Base-by-base conservation (phyloP, 2,329 filamentous ascomycete genomes). In the Colletotrichum musae region DNA sequence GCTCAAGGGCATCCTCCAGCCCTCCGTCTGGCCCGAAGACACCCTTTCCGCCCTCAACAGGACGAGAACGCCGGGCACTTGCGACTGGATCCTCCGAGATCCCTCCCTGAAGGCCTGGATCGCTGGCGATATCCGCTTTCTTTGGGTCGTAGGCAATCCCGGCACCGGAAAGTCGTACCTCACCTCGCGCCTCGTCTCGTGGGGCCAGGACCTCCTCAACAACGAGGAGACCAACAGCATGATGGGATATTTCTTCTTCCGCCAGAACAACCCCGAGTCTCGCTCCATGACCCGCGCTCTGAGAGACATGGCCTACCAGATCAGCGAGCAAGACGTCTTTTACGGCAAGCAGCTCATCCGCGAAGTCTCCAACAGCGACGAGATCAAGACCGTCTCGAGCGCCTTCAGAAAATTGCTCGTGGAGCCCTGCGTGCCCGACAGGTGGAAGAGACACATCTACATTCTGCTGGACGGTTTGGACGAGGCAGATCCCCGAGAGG, bases 171-270 rank as follows among this genome's bases (percentile, higher is more conserved):
- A 86, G 72, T 84, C 82, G 0, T 86, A 80, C 64, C 70, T 86
- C 1, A 79, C 82, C 2, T 79, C 83, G 0, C 79, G 78, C n/a
- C 75, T 86, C 6, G 80, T 86, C n/a, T 72, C 78, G 1, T 85
- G 75, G 79, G 75, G 72, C n/a, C 74, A 72, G 4, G 77, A 78
- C n/a, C 76, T 78, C 28, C 75, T 77, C n/a, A 67, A 68, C 18
- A 60, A 72, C 15, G 52, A 72, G 36, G 61, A 71, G 6, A 50
- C 71, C 1, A 70, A 65, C 12, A 56, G 39, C 15, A 74, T 78
- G 12, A 72, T 81, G n/a, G 84, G 77, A 1, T 86, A 85, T 73
- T 85, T 85, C 63, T 86, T 84, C 74, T 85, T 86, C 73, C 80
- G 83, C 28, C 81, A 84, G 59, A 83, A 84, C 68, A 82, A 84